Percentiles rank a stretch among this genome's conserved stretches.
Conservation (phyloP, 2,329 filamentous ascomycete species). For the Aquanectria penicillioides region DNA sequence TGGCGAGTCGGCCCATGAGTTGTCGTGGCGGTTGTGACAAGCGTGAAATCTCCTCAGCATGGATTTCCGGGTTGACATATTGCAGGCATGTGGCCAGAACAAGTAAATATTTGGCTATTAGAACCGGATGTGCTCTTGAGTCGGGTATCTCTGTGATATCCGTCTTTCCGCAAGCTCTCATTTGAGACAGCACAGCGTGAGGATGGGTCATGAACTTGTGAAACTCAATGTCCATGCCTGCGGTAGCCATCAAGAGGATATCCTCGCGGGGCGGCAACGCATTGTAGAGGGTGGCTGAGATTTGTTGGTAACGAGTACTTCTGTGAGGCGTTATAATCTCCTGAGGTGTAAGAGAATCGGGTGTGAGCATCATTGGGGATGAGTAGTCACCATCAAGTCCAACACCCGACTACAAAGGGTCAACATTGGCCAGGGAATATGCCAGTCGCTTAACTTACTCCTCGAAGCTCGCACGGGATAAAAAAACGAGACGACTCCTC, state of each 20-base stretch:
- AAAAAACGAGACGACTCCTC: not conserved
- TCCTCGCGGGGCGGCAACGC: slow-evolving; percentile 1
- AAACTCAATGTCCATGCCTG: slow-evolving; percentile 14
- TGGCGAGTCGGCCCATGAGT: not conserved
- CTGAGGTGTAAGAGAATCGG: not conserved
- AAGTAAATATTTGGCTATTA: slow-evolving; percentile 57
- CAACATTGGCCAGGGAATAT: not conserved
- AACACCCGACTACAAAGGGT: not conserved
- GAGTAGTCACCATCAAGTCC: too few relatives aligned
- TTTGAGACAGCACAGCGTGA: not conserved
- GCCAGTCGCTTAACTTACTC: not conserved
- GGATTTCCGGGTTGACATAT: slow-evolving; percentile 46
- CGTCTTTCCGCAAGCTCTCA: not conserved
- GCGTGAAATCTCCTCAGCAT: slow-evolving; percentile 18
- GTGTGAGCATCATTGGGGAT: not conserved
- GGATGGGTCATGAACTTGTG: slow-evolving; percentile 6
- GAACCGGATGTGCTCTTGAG: slow-evolving; percentile 51
- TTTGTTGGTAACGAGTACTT: not conserved
- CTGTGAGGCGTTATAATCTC: not conserved
- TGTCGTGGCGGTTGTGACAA: slow-evolving; percentile 3
- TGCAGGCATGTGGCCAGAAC: slow-evolving; percentile 56
- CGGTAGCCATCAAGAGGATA: slow-evolving; percentile 1
- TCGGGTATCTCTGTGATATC: not conserved
- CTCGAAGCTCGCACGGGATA: too few relatives aligned
- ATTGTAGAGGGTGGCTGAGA: not conserved